These are phyloP conservation scores for Naumovozyma dairenensis DNA, from an alignment of 805 yeast species.

Conservation along the genomic window DNA sequence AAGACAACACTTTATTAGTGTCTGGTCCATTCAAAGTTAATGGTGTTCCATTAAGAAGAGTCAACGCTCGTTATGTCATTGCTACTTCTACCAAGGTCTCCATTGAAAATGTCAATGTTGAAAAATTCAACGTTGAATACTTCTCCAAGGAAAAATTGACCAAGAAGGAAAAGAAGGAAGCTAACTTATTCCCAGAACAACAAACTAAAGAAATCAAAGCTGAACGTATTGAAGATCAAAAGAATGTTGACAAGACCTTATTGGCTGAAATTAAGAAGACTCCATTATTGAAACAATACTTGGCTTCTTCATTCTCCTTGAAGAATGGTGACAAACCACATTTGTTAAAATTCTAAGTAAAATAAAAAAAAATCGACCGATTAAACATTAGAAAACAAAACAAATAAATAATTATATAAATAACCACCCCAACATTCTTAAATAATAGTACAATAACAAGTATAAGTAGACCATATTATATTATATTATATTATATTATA, in stretches of 20 bases:
- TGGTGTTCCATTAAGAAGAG: constrained; percentile 99
- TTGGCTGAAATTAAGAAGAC: constrained; percentile 93
- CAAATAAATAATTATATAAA: no score
- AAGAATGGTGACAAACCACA: constrained; percentile 98
- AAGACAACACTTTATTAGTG: constrained; percentile 95
- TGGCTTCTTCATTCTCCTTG: constrained; percentile 90
- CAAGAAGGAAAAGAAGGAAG: constrained; percentile 78
- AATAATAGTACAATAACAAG: no score
- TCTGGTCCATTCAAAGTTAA: constrained; percentile 99
- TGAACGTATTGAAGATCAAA: constrained; percentile 95
- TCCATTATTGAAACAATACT: constrained; percentile 93
- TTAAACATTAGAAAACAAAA: no score
- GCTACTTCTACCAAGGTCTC: constrained; percentile 93
- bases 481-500: no score
- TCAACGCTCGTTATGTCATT: constrained; percentile 95
- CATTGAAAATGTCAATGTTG: constrained; percentile 69
- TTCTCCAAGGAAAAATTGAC: constrained; percentile 90
- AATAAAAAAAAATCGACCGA: no score
- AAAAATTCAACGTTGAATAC: constrained; percentile 89
- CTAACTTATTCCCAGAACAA: constrained; percentile 79
- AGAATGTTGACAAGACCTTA: constrained; percentile 85
- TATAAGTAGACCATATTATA: no score
- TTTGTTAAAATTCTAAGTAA: constrained; percentile 77
- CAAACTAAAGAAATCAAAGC: constrained; percentile 80
- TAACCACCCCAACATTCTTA: no score